Evolutionary conservation across 2,329 filamentous ascomycete species (phyloP), one percentile per base, ranked within the genome.

Genomic region (Hypoxylon sp.): DNA sequence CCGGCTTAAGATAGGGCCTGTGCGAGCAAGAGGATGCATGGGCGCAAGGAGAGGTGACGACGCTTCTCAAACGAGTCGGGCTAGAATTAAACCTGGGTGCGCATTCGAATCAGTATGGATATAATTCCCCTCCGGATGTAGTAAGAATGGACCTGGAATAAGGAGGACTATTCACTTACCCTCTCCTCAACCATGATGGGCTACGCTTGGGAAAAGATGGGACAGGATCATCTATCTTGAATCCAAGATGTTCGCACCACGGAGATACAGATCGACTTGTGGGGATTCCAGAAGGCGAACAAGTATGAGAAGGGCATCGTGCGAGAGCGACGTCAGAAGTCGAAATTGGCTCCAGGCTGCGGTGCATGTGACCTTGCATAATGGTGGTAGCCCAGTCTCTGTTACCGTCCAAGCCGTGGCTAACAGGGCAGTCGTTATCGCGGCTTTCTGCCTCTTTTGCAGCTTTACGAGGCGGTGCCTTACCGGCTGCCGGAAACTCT

Each of bases 341-440:
- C n/a, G 50, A 58, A n/a, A 22, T 46, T 10, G 57, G 53, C 33
- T 62, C 57, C 24, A 19, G 42, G 33, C 33, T 63, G 42, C 42
- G 42, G 31, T 58, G 53, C 48, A 46, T 42, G 17, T 35, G 70
- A 44, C 35, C 52, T 64, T 33, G 63, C 63, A n/a, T 55, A 11
- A 26, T 47, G 51, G 33, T 70, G 62, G 67, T 44, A 63, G 72
- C 74, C 54, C 70, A 75, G 66, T 76, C 74, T 62, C 73, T 62
- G 46, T 74, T 74, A 46, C 74, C 72, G 60, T 76, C 74, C 29
- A 75, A 67, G 47, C 74, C 74, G 22, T 75, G 73, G 51, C 55
- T 58, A 46, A 39, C 50, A 39, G 66, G 22, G 19, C 63, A 26
- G 26, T 35, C 61, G 13, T 59, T 31, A 42, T 70, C 67, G 42